Conservation (phyloP, 2,329 filamentous ascomycete genomes). For the Alternaria hordeiaustralica region DNA sequence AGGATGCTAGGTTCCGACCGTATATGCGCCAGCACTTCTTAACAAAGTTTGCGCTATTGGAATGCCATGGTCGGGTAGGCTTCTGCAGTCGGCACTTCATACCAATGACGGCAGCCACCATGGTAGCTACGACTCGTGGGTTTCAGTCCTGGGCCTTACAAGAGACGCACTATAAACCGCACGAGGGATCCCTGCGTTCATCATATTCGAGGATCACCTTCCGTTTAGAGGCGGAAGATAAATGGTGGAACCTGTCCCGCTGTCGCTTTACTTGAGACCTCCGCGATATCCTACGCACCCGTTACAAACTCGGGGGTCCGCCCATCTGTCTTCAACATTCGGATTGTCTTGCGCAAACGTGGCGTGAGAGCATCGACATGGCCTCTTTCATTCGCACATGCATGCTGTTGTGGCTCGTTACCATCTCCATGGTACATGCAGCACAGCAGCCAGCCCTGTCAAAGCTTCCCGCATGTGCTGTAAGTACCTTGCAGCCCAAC, state of each 20-base stretch:
- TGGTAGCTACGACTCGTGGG: constrained; percentile 7
- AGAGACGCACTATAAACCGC: background rate
- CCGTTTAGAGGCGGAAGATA: background rate
- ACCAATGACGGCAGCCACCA: background rate
- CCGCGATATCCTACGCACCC: background rate
- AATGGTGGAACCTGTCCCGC: constrained; percentile 1
- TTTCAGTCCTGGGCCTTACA: background rate
- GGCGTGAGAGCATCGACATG: constrained; percentile 2
- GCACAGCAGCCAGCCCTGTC: constrained; percentile 3
- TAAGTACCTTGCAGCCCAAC: constrained; percentile 10
- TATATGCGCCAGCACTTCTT: background rate
- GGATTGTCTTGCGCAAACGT: background rate
- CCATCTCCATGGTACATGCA: constrained; percentile 3
- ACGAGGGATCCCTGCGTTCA: constrained; percentile 1
- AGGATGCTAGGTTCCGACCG: background rate
- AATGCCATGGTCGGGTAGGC: constrained; percentile 1
- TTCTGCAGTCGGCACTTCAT: constrained; percentile 5
- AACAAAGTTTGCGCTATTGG: constrained; percentile 8
- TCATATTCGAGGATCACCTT: constrained; percentile 2
- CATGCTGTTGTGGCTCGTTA: constrained; percentile 6
- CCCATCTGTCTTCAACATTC: background rate
- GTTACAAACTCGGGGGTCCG: background rate
- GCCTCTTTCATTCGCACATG: background rate
- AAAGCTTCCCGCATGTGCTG: constrained; percentile 21
- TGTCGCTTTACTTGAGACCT: background rate